phyloP scores from a whole-genome alignment of 805 yeast genomes.

The Wickerhamomyces pijperi region DNA sequence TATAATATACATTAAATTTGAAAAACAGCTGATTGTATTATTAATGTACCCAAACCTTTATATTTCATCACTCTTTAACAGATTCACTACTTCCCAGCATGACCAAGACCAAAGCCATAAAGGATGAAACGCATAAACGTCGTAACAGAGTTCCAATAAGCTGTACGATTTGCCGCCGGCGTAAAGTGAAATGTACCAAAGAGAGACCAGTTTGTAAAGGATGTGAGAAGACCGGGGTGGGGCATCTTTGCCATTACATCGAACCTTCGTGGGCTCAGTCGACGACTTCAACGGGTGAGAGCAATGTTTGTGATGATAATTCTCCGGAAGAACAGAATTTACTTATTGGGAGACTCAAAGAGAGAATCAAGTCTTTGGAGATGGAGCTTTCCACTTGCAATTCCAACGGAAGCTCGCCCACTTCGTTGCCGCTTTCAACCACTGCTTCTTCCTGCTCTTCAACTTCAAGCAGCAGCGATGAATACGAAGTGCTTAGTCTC shows the following conservation, averaged over 20 bases:
- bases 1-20: too few relatives aligned
- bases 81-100: too few relatives aligned
- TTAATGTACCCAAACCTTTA: too few relatives aligned
- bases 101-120: background rate
- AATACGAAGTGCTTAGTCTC: constrained; percentile 21
- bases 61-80: too few relatives aligned
- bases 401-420: background rate
- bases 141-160: constrained; percentile 34
- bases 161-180: constrained; percentile 35
- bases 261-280: constrained; percentile 44
- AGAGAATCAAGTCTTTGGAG: background rate
- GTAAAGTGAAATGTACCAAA: constrained; percentile 40
- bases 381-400: constrained; percentile 11
- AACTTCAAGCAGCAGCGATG: background rate
- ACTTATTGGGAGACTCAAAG: background rate
- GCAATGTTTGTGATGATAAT: background rate
- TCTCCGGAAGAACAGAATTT: background rate
- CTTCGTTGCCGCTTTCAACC: background rate
- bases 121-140: constrained; percentile 16
- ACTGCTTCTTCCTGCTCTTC: background rate
- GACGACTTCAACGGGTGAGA: too few relatives aligned
- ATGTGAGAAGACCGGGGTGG: constrained; percentile 46
- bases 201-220: constrained; percentile 45
- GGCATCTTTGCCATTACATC: constrained; percentile 44
- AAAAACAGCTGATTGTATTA: too few relatives aligned